A percentile compares a stretch with the other conserved stretches of the same genome.
Conservation (phyloP, 2,329 filamentous ascomycete species). For the Cytospora paraplurivora region DNA sequence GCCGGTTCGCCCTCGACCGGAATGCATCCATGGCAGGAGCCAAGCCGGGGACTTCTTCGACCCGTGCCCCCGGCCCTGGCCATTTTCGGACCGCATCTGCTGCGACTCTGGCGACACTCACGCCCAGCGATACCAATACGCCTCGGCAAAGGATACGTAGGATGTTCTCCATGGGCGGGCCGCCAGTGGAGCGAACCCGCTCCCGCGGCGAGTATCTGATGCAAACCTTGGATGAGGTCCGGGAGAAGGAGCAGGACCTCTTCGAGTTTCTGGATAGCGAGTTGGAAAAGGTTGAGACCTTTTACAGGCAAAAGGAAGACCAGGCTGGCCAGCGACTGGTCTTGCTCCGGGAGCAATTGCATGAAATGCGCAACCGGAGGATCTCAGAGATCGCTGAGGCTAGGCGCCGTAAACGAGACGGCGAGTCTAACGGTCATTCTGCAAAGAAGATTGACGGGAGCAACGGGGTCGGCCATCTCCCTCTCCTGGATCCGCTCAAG, state of each 20-base stretch:
- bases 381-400: slow-evolving; percentile 66
- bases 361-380: slow-evolving; percentile 87
- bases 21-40: slow-evolving; percentile 40
- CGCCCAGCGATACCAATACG: slow-evolving; percentile 33
- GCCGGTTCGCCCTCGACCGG: slow-evolving; percentile 39
- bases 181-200: slow-evolving; percentile 39
- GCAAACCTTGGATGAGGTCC: slow-evolving; percentile 55
- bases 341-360: slow-evolving; percentile 78
- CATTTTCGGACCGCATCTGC: slow-evolving; percentile 28
- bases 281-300: slow-evolving; percentile 86
- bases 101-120: slow-evolving; percentile 28
- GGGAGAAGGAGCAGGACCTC: slow-evolving; percentile 79
- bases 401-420: slow-evolving; percentile 40
- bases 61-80: slow-evolving; percentile 13
- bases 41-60: slow-evolving; percentile 3
- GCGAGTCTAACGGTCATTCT: slow-evolving; percentile 28
- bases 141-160: slow-evolving; percentile 41
- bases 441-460: slow-evolving; percentile 34
- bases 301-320: slow-evolving; percentile 86
- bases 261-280: slow-evolving; percentile 82
- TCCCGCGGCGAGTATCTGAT: slow-evolving; percentile 47
- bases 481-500: slow-evolving; percentile 52
- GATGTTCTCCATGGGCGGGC: slow-evolving; percentile 43
- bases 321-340: slow-evolving; percentile 75
- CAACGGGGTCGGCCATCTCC: slow-evolving; percentile 41